Evolutionary conservation across 2,329 filamentous ascomycete species (phyloP).

Genomic region (Fusarium secorum): DNA sequence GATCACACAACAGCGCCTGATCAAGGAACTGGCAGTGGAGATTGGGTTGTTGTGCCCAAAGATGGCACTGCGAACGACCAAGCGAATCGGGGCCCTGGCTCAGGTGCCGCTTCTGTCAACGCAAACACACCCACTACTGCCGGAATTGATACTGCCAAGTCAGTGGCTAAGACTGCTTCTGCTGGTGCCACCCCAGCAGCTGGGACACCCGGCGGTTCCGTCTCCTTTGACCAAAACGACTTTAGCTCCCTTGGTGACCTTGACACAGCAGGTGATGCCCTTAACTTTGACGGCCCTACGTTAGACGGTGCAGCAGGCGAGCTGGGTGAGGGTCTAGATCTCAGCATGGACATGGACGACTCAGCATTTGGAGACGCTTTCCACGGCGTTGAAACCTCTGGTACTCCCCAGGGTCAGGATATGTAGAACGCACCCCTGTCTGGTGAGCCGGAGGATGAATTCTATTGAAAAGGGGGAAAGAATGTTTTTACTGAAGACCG

Average conservation of each 20-base stretch:
- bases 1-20: conserved; percentile 56
- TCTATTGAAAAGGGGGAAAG: conserved; percentile 4
- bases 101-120: conserved; percentile 21
- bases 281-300: conserved; percentile 71
- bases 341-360: conserved; percentile 76
- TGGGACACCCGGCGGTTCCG: conserved; percentile 51
- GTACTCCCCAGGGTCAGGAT: conserved; percentile 48
- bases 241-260: conserved; percentile 71
- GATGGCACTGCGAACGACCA: conserved; percentile 57
- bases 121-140: conserved; percentile 46
- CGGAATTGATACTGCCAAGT: conserved; percentile 35
- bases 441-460: background rate
- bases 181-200: conserved; percentile 39
- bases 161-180: conserved; percentile 28
- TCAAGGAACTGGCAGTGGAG: conserved; percentile 63
- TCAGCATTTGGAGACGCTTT: conserved; percentile 87
- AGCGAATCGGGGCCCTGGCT: conserved; percentile 21
- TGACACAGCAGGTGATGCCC: conserved; percentile 75
- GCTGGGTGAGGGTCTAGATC: conserved; percentile 63
- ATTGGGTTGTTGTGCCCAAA: conserved; percentile 80
- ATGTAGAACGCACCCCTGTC: conserved; percentile 39
- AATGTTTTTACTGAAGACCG: background rate
- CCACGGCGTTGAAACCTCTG: conserved; percentile 64
- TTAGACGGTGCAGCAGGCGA: conserved; percentile 54
- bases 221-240: conserved; percentile 63